Base-by-base conservation (phyloP, 2,329 filamentous ascomycete species). In the Hirsutella thompsonii region DNA sequence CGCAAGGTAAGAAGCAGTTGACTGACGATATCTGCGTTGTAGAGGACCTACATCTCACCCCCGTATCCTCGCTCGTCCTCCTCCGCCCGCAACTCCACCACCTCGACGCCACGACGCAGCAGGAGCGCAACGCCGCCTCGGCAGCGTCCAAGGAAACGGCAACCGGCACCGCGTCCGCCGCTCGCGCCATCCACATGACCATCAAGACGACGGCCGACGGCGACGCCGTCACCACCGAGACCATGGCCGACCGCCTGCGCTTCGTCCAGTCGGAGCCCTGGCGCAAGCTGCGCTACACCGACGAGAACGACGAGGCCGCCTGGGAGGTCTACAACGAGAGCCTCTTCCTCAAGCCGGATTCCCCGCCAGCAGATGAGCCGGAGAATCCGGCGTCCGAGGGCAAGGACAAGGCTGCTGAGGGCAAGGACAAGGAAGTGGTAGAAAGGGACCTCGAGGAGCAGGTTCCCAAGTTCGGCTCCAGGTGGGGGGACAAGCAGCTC, bases 61-160 rank as follows among this genome's bases (percentile, higher is more conserved):
- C 83, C 20, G 76, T 93, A 36, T 79, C 81, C 33, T 82, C 85
- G 2, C 76, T 94, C 36, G 83, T 94, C 34, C 86, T 94, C 56
- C 78, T 98, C 55, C 83, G 89, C 4, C 88, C 92, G 0, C 86
- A 95, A 55, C 83, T 94, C 46, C 87, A 94, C 62, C 88, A 96
- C 63, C 72, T 96, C 50, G 92, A 96, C 62, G 90, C 92, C 3
- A 64, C 79, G 36, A 70, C 81, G 37, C 87, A 95, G 52, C 72
- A 85, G 42, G 77, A 83, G 29, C 67, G 69, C 34, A 59, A 61
- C 38, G 61, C 63, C 29, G 53, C 64, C 57, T 53, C 55, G 40
- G 50, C 56, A 14, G 59, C 60, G 23, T 53, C 62, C 59, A 57
- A 59, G 41, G 59, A 61, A 20, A 49, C 56, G 18, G 49, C 49